A percentile compares a stretch with the other conserved stretches of the same genome.
Evolutionary conservation across 2,329 filamentous ascomycete genomes (phyloP).

Genomic region (Aspergillus fijiensis): DNA sequence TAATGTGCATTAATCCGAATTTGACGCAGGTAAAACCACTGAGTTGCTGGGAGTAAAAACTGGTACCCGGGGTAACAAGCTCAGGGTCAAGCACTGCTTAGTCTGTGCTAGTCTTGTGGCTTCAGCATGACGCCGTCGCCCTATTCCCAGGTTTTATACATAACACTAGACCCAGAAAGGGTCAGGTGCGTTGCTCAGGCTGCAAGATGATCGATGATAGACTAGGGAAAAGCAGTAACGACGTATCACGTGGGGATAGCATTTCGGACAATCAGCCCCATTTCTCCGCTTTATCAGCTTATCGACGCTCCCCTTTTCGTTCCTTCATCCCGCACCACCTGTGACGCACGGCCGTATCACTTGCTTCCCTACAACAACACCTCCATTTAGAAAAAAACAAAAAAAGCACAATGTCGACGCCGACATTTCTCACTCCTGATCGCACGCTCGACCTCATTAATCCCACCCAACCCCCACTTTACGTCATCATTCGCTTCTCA

Average conservation of each 20-base stretch:
- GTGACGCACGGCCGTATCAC: not conserved
- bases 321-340: not conserved
- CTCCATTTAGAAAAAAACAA: not conserved
- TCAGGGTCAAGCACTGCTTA: no score
- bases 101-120: no score
- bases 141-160: no score
- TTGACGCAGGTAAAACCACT: no score
- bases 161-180: no score
- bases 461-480: constrained; percentile 46
- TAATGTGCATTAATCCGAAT: no score
- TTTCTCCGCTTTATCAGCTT: not conserved
- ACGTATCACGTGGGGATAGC: not conserved
- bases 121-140: no score
- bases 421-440: constrained; percentile 18
- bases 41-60: no score
- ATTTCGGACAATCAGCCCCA: not conserved
- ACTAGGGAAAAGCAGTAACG: not conserved
- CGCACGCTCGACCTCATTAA: constrained; percentile 4
- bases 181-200: no score
- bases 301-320: not conserved
- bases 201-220: no score
- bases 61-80: no score
- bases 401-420: constrained; percentile 20
- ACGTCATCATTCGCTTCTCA: constrained; percentile 88
- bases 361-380: not conserved